Evolutionary conservation across 2,329 filamentous ascomycete genomes (phyloP), one percentile per base, ranked within the genome.

Genomic region (Aspergillus persii): DNA sequence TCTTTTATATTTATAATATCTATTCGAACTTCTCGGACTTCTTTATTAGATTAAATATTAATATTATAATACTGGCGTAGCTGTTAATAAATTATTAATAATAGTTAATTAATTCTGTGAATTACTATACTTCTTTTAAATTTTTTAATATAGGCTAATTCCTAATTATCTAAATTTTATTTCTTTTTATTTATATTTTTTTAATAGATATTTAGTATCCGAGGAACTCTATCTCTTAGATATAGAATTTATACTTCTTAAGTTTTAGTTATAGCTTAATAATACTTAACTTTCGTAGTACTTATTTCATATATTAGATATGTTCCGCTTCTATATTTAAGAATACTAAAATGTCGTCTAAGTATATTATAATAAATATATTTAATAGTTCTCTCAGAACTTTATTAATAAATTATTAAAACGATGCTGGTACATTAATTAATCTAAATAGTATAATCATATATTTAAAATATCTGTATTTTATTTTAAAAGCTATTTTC

Each of bases 401-500:
- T 48, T 56, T 48, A 9, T 59, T 36, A 36, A 33, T 33, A 11
- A 48, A 56, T 49, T 2, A 46, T 30, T 58, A n/a, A 46, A 54
- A 55, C 47, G 52, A 51, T 50, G 36, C 18, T 36, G 51, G 59
- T 54, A 31, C 59, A 57, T 52, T 60, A 36, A 49, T 65, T 58
- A 60, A 61, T 59, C 65, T 60, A 58, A 76, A 75, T 12, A 60
- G 61, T 56, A 73, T 72, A 18, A 74, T 54, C 27, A 68, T 46
- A 53, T 72, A 75, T 50, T 75, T 60, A 60, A 61, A 76, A 36
- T 67, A 53, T 4, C 63, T 58, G 50, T 65, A 72, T 31, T 52
- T 48, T 11, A 30, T 70, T 26, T 59, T 53, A 61, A 75, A 75
- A 18, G 56, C 61, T 7, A 54, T 76, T 53, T 74, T 75, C 60